Evolutionary conservation across 345 rosid species (phyloP), one percentile per base, ranked within the genome.

Genomic region (Syzygium oleosum): DNA sequence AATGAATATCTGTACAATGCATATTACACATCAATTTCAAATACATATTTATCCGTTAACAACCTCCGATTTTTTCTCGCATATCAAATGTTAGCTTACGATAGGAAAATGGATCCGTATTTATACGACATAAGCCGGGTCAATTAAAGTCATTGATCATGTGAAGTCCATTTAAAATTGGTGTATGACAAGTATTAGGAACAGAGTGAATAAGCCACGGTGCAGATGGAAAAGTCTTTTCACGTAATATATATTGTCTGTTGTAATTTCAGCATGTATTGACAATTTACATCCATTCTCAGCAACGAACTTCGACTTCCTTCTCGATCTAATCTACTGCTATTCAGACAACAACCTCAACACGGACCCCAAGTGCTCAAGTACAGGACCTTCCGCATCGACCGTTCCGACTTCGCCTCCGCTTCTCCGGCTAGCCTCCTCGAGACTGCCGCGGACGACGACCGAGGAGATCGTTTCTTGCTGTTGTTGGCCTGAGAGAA

Each of bases 311-410:
- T 65, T 65, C 11, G 11, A 31, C 31, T 65, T 31, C 41, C 22
- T 65, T 16, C 3, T 31, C 3, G 12, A 68, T 68, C 79, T 63
- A 63, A 12, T 1, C 59, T 59, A 6, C 23, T 15, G 16, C 78
- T 65, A 65, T 2, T 29, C 12, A 1, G 22, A 16, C 43, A 65
- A 16, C 43, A 29, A 2, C 41, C 78, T 65, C 78, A 65, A 1
- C 15, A 31, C 1, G 94, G 93, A 87, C 92, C 93, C 96, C 95
- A 92, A 84, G 93, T 87, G 88, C 95, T 93, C 91, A 94, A 89
- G 89, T 92, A 93, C 92, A 93, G 91, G 87, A 94, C 93, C 68
- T 87, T 91, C 87, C 93, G 87, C 55, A 92, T n/a, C 2, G 95
- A 92, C 88, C 93, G 93, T 43, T 93, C 93, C 19, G 94, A 90